Evolutionary conservation across 2,329 filamentous ascomycete species (phyloP).

Genomic region (Cadophora gregata): DNA sequence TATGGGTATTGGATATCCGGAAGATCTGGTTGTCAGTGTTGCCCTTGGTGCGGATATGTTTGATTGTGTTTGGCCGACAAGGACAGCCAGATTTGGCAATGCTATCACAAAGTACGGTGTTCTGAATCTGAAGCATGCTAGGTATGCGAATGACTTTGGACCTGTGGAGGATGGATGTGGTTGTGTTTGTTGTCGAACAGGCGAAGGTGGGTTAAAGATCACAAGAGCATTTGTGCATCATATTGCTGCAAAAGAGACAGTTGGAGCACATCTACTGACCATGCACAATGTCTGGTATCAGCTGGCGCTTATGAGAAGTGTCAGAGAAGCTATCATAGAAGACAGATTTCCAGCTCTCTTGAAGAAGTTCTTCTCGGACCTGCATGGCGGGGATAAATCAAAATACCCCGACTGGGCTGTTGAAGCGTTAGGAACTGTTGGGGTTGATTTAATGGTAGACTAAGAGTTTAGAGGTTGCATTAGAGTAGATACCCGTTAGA

Average conservation of each 20-base stretch:
- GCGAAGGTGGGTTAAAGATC: conserved; percentile 76
- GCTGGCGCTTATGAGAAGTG: conserved; percentile 78
- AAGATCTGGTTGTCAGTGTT: conserved; percentile 91
- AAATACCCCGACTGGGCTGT: conserved; percentile 86
- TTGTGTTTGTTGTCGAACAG: conserved; percentile 76
- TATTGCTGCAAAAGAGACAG: conserved; percentile 92
- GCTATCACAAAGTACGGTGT: conserved; percentile 82
- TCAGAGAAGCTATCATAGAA: conserved; percentile 78
- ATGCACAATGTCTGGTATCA: conserved; percentile 97
- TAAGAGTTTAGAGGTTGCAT: conserved; percentile 21
- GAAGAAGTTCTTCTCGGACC: conserved; percentile 74
- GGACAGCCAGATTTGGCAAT: conserved; percentile 95
- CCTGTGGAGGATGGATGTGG: conserved; percentile 84
- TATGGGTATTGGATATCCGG: conserved; percentile 98
- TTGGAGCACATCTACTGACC: conserved; percentile 81
- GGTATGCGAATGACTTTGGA: conserved; percentile 78
- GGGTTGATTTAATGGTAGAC: conserved; percentile 68
- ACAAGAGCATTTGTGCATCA: conserved; percentile 92
- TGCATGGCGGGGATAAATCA: conserved; percentile 68
- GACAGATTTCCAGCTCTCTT: conserved; percentile 83
- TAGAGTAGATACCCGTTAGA: conserved; percentile 33
- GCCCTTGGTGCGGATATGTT: conserved; percentile 99
- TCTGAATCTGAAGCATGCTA: conserved; percentile 81
- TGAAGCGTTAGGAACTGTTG: conserved; percentile 77
- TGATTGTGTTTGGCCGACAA: conserved; percentile 97